These are phyloP conservation scores for Globisporangium recalcitrans DNA, from an alignment of 352 stramenopile species.

Conservation along the genomic window DNA sequence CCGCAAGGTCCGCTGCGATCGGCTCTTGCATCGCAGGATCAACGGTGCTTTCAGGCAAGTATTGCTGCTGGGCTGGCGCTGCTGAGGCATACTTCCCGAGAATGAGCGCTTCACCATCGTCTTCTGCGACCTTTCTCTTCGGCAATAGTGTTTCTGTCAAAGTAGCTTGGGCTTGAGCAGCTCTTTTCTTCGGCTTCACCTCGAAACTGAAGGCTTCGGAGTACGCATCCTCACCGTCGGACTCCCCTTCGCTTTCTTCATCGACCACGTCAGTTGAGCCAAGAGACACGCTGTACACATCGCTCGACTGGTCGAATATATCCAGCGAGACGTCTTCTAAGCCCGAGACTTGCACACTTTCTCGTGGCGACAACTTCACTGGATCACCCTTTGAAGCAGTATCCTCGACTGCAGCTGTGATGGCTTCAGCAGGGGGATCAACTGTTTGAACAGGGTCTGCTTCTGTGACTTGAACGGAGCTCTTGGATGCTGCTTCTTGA, in stretches of 20 bases:
- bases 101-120: constrained; percentile 1
- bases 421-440: background rate
- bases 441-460: background rate
- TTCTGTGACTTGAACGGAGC: background rate
- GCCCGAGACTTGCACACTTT: background rate
- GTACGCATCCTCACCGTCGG: constrained; percentile 12
- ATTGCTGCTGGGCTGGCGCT: background rate
- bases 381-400: background rate
- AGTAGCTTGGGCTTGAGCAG: background rate
- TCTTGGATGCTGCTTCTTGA: background rate
- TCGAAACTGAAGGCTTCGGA: constrained; percentile 52
- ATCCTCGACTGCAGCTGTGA: background rate
- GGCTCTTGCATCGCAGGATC: background rate
- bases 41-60: background rate
- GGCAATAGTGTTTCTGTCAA: background rate
- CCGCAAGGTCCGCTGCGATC: background rate
- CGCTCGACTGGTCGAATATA: constrained; percentile 13
- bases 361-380: background rate
- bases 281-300: constrained; percentile 2
- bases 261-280: background rate
- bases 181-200: constrained; percentile 29
- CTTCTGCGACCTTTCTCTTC: constrained; percentile 4
- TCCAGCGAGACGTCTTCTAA: constrained; percentile 1
- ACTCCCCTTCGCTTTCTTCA: constrained; percentile 10
- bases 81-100: constrained; percentile 9